Evolutionary conservation across 2,329 filamentous ascomycete species (phyloP).

Genomic region (Epichloe sibirici): DNA sequence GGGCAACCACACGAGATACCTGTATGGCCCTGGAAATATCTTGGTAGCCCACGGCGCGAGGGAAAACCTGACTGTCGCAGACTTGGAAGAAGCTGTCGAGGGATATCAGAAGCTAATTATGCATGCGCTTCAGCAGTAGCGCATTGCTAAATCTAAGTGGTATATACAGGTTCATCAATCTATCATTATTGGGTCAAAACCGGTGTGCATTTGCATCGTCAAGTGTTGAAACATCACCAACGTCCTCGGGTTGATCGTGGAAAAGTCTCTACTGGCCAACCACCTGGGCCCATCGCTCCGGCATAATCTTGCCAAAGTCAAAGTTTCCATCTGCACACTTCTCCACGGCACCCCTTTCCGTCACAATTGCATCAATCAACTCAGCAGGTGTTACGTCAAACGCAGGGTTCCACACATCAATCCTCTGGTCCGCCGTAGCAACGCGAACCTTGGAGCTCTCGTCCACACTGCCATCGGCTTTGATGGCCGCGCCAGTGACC

Average conservation of each 20-base stretch:
- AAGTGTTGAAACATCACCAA: background rate
- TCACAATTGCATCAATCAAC: constrained; percentile 88
- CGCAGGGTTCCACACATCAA: constrained; percentile 89
- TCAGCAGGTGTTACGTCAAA: constrained; percentile 89
- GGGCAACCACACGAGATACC: constrained; percentile 53
- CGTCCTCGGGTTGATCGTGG: background rate
- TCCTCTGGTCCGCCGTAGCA: constrained; percentile 65
- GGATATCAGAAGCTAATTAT: constrained; percentile 64
- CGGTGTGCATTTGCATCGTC: background rate
- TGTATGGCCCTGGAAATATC: constrained; percentile 62
- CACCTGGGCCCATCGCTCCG: constrained; percentile 37
- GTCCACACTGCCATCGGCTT: constrained; percentile 51
- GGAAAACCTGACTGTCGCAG: constrained; percentile 63
- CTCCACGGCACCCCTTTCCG: constrained; percentile 77
- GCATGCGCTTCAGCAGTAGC: constrained; percentile 32
- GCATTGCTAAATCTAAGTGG: too few species aligned
- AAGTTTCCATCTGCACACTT: constrained; percentile 64
- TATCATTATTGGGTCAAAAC: background rate
- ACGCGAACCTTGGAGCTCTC: constrained; percentile 54
- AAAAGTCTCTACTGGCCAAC: constrained; percentile 2
- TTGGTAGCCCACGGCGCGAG: constrained; percentile 78
- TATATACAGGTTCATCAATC: background rate
- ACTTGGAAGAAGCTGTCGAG: constrained; percentile 66
- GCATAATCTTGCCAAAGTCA: constrained; percentile 44
- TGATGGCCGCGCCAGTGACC: constrained; percentile 64